Evolutionary conservation across 129 eudicot genomes (phyloP), one percentile per base, ranked within the genome.

Genomic region (Kitagawia praeruptora): DNA sequence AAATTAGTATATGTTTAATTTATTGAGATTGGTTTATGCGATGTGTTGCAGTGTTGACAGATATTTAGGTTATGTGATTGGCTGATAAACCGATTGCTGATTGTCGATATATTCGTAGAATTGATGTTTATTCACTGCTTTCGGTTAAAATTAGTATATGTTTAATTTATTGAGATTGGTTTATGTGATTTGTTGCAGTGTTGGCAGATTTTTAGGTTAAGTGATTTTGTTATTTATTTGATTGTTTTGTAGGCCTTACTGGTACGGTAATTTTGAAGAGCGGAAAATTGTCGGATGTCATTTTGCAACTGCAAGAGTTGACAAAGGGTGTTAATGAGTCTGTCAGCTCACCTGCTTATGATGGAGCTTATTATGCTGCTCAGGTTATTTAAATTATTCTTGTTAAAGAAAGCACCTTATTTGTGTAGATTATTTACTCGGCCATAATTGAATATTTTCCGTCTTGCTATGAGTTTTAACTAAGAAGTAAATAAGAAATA

Each of bases 201-300:
- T 49, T 49, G 54, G 58, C 0, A 51, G 58, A 51, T 51, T 18
- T 51, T 51, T 51, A 18, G 58, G n/a, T 18, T 51, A 6, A 18
- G 66, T 54, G 0, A 19, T 11, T 58, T 46, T 46, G 27, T 40
- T 25, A 41, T 19, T 10, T 40, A 2, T n/a, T 61, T 16, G 12
- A 44, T 56, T 81, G 81, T 45, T 77, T 5, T 51, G 54, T 74
- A 93, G 97, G 97, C 77, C 78, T 91, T 46, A 91, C 97, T 49
- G 91, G 97, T 76, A 91, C 98, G 38, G 83, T 93, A 38, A 84
- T 93, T 77, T 88, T 93, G 89, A 93, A 89, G 87, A 93, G 93
- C 51, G 98, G 98, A 74, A 86, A 78, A 11, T 79, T 93, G 40
- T 93, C 98, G 1, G 98, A 93, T 80, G 27, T 93, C 78, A 71